phyloP scores from a whole-genome alignment of 768 basidiomycete species.

The Suillus discolor region DNA sequence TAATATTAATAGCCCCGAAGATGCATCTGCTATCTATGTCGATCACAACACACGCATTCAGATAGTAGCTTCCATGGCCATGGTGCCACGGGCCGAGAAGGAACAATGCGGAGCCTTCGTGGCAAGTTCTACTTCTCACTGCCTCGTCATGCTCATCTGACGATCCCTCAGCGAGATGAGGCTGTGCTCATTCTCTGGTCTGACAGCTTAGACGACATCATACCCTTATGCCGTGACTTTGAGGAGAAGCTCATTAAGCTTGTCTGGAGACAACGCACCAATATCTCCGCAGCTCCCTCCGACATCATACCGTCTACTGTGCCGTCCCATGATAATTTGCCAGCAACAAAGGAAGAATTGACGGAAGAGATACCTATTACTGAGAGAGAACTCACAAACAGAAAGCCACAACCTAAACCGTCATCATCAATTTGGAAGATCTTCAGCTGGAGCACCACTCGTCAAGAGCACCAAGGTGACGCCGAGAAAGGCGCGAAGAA shows the following conservation, averaged over 20 bases:
- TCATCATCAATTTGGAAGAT: conserved; percentile 22
- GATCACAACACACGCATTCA: conserved; percentile 86
- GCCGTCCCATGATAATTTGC: conserved; percentile 57
- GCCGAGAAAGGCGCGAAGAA: conserved; percentile 50
- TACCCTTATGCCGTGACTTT: conserved; percentile 72
- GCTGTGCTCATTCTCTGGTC: conserved; percentile 84
- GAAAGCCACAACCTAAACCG: background rate
- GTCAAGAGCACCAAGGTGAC: conserved; percentile 42
- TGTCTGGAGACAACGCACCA: conserved; percentile 64
- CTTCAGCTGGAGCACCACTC: conserved; percentile 50
- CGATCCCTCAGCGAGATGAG: conserved; percentile 66
- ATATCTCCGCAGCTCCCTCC: conserved; percentile 38
- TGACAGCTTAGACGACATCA: conserved; percentile 78
- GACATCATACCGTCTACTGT: conserved; percentile 47
- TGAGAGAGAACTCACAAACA: conserved; percentile 10
- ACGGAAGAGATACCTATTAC: conserved; percentile 19
- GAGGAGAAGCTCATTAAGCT: conserved; percentile 79
- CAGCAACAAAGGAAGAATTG: conserved; percentile 35
- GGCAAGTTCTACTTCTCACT: conserved; percentile 43
- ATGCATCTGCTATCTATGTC: conserved; percentile 65
- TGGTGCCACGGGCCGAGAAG: conserved; percentile 79
- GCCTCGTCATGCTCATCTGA: conserved; percentile 2
- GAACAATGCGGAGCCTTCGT: conserved; percentile 91
- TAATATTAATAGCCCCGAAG: conserved; percentile 47
- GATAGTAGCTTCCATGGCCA: conserved; percentile 69